Evolutionary conservation across 2,329 filamentous ascomycete species (phyloP), one percentile per base, ranked within the genome.

Genomic region (Aspergillus cejpii): DNA sequence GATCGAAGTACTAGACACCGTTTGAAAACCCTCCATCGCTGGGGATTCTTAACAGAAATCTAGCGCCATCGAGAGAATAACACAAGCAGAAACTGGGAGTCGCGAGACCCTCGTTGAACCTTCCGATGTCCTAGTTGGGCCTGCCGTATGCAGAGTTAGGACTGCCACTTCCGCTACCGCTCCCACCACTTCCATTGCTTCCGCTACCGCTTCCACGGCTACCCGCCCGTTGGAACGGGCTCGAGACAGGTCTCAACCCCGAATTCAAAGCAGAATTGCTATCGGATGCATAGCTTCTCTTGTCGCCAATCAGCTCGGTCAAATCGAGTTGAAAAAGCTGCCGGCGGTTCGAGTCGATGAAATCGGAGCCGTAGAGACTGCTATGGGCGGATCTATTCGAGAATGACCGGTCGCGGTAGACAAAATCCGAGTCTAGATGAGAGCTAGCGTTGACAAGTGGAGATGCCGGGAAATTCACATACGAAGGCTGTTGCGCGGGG

Each of bases 201-300:
- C 71, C 63, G 61, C 61, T 60, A 37, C 72, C 73, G 51, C 74
- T 76, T 39, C 69, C 72, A 48, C 72, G 70, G 57, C 73, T 76
- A 39, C 67, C 72, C 27, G 59, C 62, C 53, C 65, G 60, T 26
- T 62, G 62, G 41, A 67, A 69, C 36, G 68, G 63, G 31, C 65
- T 70, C 40, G 65, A 54, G 41, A 58, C 60, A 14, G 61, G 62
- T 45, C 61, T 64, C 37, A 60, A 56, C 51, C 64, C 67, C 3
- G 66, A 64, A 44, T 66, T 65, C 11, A 63, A 56, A 40, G 57
- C 57, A 43, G 51, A 52, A 48, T 58, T 62, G 37, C 58, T 54
- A 33, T 67, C 56, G 23, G 59, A 66, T 45, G 56, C 57, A 17
- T 61, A 56, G 34, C 61, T 56, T 37, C 57, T 59, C 43, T 61